Base-by-base conservation (phyloP, 2,329 filamentous ascomycete species). In the Phoma sp. region DNA sequence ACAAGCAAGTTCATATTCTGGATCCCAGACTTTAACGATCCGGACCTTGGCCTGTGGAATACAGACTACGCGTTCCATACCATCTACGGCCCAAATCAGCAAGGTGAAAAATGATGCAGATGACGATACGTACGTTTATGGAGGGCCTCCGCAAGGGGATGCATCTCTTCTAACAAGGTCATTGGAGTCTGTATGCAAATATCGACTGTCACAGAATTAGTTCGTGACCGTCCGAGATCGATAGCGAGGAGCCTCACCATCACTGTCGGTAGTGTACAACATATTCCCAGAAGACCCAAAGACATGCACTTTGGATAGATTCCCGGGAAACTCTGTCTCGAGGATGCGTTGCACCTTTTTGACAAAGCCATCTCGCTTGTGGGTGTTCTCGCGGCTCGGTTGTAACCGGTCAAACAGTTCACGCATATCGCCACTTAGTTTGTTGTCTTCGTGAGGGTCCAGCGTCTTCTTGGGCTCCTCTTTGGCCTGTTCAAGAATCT, bases 1-100 rank as follows among this genome's bases (percentile, higher is more conserved):
- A 74, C 93, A 97, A 13, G 92, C 90, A 45, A 99, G 81, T 61
- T 88, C 82, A 52, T 97, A 81, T 73, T 96, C 91, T 3, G 95
- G 95, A 73, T 99, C 95, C 93, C 95, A 99, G 51, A 96, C 90
- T 79, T 98, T 98, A 65, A 99, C 95, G 69, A 99, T 99, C 4
- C 95, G 93, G 11, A 99, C 95, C 76, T 97, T 98, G 55, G 95
- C 95, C 37, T 89, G 90, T 25, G 91, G 91, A 47, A 98, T 91
- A 73, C 95, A 99, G 23, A 97, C 90, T 1, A 99, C 92, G 68
- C 91, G 91, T 74, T 98, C 85, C 95, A 99, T 99, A 35, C 93
- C 93, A 79, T 91, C 93, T 96, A 67, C 24, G 45, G 29, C 72
- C 80, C 70, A n/a, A 25, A 82, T 47, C 18, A 47, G 44, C 47